A percentile compares a stretch with the other conserved stretches of the same genome.
phyloP scores from a whole-genome alignment of 176 grass and related monocot genomes.

The Ananas comosus region DNA sequence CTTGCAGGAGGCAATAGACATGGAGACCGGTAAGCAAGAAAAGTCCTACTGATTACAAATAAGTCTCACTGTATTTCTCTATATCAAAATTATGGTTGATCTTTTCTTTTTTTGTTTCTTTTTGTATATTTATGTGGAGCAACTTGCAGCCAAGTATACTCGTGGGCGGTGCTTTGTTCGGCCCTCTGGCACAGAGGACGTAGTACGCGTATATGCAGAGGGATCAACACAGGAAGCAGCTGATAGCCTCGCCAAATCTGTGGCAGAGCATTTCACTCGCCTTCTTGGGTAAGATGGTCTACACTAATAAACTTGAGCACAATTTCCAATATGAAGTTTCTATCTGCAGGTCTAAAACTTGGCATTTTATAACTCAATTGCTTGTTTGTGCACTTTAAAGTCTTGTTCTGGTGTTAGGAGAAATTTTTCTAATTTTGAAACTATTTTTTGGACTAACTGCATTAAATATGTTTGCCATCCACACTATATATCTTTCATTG shows the following conservation, averaged over 20 bases:
- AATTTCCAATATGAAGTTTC: too few relatives aligned
- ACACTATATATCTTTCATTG: too few relatives aligned
- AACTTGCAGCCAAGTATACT: constrained; percentile 46
- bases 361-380: too few relatives aligned
- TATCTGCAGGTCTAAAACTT: too few relatives aligned
- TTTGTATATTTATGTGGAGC: neutral
- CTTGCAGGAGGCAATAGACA: constrained; percentile 76
- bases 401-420: too few relatives aligned
- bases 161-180: constrained; percentile 73
- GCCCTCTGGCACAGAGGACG: constrained; percentile 82
- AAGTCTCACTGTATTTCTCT: neutral
- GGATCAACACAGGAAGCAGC: constrained; percentile 58
- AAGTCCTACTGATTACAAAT: neutral
- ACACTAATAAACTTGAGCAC: too few relatives aligned
- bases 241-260: constrained; percentile 50
- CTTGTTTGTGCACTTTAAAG: too few relatives aligned
- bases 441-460: too few relatives aligned
- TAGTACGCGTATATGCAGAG: constrained; percentile 86
- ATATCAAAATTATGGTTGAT: neutral
- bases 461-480: too few relatives aligned
- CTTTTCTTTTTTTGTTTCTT: constrained; percentile 2
- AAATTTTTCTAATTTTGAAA: too few relatives aligned
- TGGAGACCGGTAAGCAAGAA: constrained; percentile 37
- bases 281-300: constrained; percentile 34
- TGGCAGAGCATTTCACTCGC: constrained; percentile 45